phyloP scores from a whole-genome alignment of 139 green algal genomes.

The Tetradesmus lagerheimii region DNA sequence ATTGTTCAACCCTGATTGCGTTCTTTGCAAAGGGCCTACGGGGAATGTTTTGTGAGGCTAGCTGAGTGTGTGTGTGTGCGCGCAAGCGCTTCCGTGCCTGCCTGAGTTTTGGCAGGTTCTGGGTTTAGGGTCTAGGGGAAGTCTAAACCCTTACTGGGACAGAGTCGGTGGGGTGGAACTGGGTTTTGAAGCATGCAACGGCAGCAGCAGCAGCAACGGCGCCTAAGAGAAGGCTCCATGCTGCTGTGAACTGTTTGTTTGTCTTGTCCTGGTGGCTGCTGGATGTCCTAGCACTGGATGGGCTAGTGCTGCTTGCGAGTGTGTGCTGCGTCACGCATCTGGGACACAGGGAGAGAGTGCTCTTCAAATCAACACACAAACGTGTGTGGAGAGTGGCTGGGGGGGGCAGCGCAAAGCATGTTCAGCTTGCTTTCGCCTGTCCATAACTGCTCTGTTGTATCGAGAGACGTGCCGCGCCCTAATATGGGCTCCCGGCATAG shows the following conservation, averaged over 20 bases:
- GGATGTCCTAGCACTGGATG: not conserved
- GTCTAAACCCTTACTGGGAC: too few species aligned
- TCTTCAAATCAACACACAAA: not conserved
- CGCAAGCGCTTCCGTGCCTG: not conserved
- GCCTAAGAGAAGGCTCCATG: not conserved
- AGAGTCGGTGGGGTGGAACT: not conserved
- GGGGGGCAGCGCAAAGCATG: not conserved
- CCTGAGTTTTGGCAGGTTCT: too few species aligned
- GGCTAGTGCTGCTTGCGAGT: not conserved
- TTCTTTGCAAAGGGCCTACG: not conserved
- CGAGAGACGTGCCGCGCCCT: not conserved
- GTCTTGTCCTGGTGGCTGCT: not conserved
- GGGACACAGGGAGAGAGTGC: not conserved
- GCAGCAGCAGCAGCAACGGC: not conserved
- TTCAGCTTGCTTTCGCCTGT: not conserved
- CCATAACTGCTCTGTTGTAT: not conserved
- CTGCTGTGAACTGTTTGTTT: not conserved
- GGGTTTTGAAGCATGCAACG: not conserved
- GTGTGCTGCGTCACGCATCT: not conserved
- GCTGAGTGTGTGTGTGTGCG: not conserved
- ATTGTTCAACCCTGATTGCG: not conserved
- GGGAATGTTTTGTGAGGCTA: not conserved
- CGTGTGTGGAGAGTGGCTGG: not conserved
- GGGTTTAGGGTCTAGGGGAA: too few species aligned
- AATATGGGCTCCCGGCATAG: not conserved